Evolutionary conservation across 345 rosid species (phyloP).

Genomic region (Eucalyptus microcorys): DNA sequence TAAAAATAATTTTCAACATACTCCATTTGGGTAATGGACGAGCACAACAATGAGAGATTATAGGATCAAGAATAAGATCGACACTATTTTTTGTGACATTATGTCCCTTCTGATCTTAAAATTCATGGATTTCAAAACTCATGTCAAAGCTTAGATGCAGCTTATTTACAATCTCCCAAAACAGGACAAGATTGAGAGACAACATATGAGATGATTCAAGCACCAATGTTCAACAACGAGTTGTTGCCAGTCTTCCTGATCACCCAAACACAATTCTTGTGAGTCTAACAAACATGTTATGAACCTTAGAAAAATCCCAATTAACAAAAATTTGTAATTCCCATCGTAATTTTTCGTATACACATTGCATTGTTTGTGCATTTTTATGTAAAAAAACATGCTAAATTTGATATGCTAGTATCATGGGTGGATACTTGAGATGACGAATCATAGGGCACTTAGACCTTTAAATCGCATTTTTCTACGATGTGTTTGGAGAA

Average conservation of each 20-base stretch:
- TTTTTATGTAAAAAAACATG: too few relatives aligned
- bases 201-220: not conserved
- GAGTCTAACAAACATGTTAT: conserved; percentile 47
- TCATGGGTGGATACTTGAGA: too few relatives aligned
- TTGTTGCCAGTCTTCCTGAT: not conserved
- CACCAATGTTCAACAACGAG: not conserved
- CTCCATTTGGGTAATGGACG: not conserved
- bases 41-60: too few relatives aligned
- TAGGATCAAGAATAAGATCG: not conserved
- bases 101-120: not conserved
- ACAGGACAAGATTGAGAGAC: not conserved
- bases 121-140: not conserved
- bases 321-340: too few relatives aligned
- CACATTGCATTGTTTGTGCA: too few relatives aligned
- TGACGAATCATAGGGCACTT: too few relatives aligned
- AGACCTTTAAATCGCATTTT: too few relatives aligned
- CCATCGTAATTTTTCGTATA: too few relatives aligned
- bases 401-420: too few relatives aligned
- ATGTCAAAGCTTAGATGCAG: too few relatives aligned
- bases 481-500: too few relatives aligned
- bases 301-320: conserved; percentile 10
- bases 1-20: not conserved
- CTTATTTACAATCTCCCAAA: not conserved
- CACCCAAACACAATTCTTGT: conserved; percentile 40
- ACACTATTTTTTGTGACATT: not conserved